Evolutionary conservation across 2,329 filamentous ascomycete species (phyloP), one percentile per base, ranked within the genome.

Genomic region (Coniochaeta prunicola): DNA sequence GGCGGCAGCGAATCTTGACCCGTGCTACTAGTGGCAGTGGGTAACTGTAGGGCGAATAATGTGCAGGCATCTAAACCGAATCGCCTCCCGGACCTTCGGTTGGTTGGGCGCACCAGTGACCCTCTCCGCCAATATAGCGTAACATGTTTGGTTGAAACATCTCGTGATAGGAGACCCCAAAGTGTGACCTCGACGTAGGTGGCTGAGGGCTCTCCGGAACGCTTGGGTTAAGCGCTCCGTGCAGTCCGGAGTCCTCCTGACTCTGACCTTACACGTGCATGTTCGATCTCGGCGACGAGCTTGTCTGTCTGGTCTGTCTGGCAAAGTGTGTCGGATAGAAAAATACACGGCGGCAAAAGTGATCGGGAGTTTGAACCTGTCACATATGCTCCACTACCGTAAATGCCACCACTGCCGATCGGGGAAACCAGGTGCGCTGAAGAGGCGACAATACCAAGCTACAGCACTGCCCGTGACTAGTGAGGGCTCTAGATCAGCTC

Each of bases 391-490:
- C 42, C 19, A 48, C 5, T 24, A 28, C 2, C 21, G 2, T 4
- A 26, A 9, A 4, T 12, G 12, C 24, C 24, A 50, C 10, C 24
- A 50, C 10, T 50, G 45, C 45, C 45, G 45, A 26, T 28, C 24
- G 45, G 45, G 19, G 17, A 15, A 45, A 50, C 24, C 45, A 50
- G 45, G 26, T 30, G 26, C n/a, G 45, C 45, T 50, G 21, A 28
- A 30, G 45, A 21, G 45, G 30, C 30, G 8, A 36, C 17, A 55
- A 36, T 55, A 55, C 53, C 53, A 55, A 55, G 53, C n/a, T n/a
- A n/a, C n/a, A 55, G 53, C 53, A 55, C 53, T 55, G 53, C 53
- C 53, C 53, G n/a, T 55, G 12, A 36, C 33, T 13, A 36, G 12
- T 36, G 33, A 36, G 7, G 10, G 33, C 33, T 4, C 8, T 21